Conservation (phyloP, 2,329 filamentous ascomycete genomes). For the Teratosphaeriaceae sp. region DNA sequence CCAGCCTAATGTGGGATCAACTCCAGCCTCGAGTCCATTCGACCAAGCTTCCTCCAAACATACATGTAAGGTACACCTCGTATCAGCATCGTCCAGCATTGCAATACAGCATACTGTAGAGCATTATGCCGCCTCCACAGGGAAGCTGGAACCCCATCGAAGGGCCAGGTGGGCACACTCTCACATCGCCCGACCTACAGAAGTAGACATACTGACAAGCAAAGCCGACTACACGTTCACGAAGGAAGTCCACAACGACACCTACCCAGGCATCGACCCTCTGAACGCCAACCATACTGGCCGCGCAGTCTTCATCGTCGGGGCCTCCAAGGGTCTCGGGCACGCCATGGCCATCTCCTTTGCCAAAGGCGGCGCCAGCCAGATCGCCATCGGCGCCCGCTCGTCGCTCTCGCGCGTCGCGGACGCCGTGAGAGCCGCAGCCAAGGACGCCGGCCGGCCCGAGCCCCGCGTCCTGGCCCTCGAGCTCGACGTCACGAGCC, state of each 20-base stretch:
- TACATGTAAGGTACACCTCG: too few relatives aligned
- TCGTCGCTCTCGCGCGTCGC: slow-evolving; percentile 36
- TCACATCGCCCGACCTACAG: background rate
- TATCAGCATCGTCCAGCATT: too few relatives aligned
- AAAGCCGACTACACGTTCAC: background rate
- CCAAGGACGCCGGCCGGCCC: slow-evolving; percentile 27
- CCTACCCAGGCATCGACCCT: slow-evolving; percentile 26
- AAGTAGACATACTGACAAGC: background rate
- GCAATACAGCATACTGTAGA: too few relatives aligned
- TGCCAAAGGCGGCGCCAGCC: slow-evolving; percentile 46
- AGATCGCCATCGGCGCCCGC: slow-evolving; percentile 49
- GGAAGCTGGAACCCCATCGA: slow-evolving; percentile 3
- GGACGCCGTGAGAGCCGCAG: slow-evolving; percentile 30
- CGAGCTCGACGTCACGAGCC: slow-evolving; percentile 36
- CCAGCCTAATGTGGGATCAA: too few relatives aligned
- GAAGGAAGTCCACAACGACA: slow-evolving; percentile 1
- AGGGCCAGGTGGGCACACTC: background rate
- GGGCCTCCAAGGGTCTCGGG: slow-evolving; percentile 35
- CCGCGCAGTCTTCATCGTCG: slow-evolving; percentile 47
- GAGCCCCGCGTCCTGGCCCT: slow-evolving; percentile 38
- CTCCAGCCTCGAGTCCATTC: too few relatives aligned
- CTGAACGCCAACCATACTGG: slow-evolving; percentile 33
- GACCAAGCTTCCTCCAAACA: too few relatives aligned
- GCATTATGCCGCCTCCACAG: slow-evolving; percentile 2
- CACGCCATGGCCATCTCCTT: slow-evolving; percentile 49